phyloP scores from a whole-genome alignment of 352 stramenopile genomes.

The Phytophthora pinifolia region DNA sequence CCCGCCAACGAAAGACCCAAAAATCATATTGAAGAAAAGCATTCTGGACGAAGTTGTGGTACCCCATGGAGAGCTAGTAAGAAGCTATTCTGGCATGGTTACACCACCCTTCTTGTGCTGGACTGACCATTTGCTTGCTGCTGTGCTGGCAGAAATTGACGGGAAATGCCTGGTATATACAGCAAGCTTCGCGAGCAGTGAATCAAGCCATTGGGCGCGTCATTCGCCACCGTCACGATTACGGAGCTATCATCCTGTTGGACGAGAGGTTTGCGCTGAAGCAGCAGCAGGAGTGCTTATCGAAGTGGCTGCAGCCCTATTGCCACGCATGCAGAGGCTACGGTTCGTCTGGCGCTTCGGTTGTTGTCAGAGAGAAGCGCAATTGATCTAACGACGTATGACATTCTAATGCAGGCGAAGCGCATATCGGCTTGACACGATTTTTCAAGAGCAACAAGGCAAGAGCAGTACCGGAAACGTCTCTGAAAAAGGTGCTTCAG shows the following conservation, averaged over 20 bases:
- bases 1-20: slow-evolving; percentile 95
- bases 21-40: slow-evolving; percentile 97
- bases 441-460: slow-evolving; percentile 85
- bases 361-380: neutral
- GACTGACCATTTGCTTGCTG: slow-evolving; percentile 4
- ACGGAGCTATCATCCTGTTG: slow-evolving; percentile 96
- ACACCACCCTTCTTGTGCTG: neutral
- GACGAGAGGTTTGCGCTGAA: slow-evolving; percentile 95
- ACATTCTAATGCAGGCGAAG: slow-evolving; percentile 49
- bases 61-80: slow-evolving; percentile 60
- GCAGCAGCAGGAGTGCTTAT: slow-evolving; percentile 91
- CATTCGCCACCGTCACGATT: slow-evolving; percentile 98
- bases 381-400: slow-evolving; percentile 5
- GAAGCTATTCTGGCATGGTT: neutral
- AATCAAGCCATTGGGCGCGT: slow-evolving; percentile 99
- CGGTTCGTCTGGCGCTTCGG: slow-evolving; percentile 35
- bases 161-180: slow-evolving; percentile 98
- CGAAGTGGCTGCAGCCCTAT: slow-evolving; percentile 94
- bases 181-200: slow-evolving; percentile 96
- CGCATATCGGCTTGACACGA: slow-evolving; percentile 76
- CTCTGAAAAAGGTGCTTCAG: slow-evolving; percentile 29
- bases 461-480: slow-evolving; percentile 29
- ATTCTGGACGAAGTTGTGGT: slow-evolving; percentile 91
- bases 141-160: slow-evolving; percentile 70
- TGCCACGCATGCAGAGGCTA: slow-evolving; percentile 67